A percentile compares a stretch with the other conserved stretches of the same genome.
Conservation (phyloP, 2,329 filamentous ascomycete genomes). For the Elsinoe ampelina region DNA sequence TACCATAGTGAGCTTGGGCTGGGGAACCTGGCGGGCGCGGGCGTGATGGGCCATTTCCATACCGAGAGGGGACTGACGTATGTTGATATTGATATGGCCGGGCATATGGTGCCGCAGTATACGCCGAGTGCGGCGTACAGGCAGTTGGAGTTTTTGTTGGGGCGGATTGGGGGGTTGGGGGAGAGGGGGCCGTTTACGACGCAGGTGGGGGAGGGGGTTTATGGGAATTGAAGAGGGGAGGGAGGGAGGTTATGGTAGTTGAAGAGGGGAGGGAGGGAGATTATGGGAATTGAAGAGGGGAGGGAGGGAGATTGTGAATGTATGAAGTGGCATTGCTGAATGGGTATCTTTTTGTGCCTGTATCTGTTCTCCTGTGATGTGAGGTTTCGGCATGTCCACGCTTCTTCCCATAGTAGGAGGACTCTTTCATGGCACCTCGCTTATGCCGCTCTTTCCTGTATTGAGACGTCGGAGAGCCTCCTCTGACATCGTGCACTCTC, state of each 20-base stretch:
- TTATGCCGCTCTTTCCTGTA: too few relatives aligned
- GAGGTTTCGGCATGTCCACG: too few relatives aligned
- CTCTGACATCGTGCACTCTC: not conserved
- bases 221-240: conserved; percentile 23
- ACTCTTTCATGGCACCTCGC: too few relatives aligned
- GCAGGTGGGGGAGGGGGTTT: conserved; percentile 24
- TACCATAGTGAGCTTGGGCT: conserved; percentile 44
- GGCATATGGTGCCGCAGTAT: conserved; percentile 62
- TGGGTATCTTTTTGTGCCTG: not conserved
- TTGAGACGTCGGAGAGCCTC: too few relatives aligned
- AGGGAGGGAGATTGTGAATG: too few relatives aligned
- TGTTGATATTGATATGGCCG: conserved; percentile 52
- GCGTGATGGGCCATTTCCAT: conserved; percentile 59
- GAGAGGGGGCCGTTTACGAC: conserved; percentile 30
- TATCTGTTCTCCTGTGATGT: too few relatives aligned
- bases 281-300: too few relatives aligned
- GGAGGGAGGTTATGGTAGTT: too few relatives aligned
- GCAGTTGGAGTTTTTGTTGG: conserved; percentile 66
- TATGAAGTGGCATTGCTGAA: too few relatives aligned
- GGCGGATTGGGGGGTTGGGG: conserved; percentile 51
- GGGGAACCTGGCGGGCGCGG: conserved; percentile 48
- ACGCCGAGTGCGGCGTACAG: conserved; percentile 59
- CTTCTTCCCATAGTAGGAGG: too few relatives aligned
- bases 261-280: too few relatives aligned
- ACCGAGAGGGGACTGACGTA: conserved; percentile 70